Conservation (phyloP, 2,329 filamentous ascomycete species). For the Monosporascus sp. region DNA sequence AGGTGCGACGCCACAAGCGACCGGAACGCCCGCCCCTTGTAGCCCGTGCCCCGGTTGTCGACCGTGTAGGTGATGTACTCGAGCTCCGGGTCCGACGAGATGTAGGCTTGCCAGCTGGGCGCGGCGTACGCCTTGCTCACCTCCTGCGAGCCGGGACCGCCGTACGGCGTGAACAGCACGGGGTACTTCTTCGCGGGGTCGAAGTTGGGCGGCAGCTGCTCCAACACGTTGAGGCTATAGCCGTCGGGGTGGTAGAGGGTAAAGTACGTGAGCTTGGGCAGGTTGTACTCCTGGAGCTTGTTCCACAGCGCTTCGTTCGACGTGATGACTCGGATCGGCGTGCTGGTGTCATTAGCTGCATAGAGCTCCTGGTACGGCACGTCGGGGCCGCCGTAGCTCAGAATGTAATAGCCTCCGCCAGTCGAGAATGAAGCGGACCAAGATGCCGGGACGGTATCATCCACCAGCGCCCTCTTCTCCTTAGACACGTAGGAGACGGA, state of each 20-base stretch:
- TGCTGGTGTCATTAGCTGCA: conserved; percentile 44
- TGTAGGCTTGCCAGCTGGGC: conserved; percentile 56
- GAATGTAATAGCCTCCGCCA: conserved; percentile 58
- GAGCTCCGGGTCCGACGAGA: conserved; percentile 62
- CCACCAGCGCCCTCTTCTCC: conserved; percentile 54
- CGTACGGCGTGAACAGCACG: conserved; percentile 62
- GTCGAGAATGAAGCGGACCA: conserved; percentile 64
- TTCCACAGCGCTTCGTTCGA: conserved; percentile 53
- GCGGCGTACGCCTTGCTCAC: conserved; percentile 52
- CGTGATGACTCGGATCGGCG: conserved; percentile 52
- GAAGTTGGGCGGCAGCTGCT: conserved; percentile 61
- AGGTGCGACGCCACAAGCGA: conserved; percentile 53
- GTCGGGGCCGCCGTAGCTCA: conserved; percentile 60
- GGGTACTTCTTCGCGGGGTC: conserved; percentile 59
- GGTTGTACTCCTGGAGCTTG: conserved; percentile 52
- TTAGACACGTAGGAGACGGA: conserved; percentile 54
- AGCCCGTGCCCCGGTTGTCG: conserved; percentile 63
- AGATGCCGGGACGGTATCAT: conserved; percentile 51
- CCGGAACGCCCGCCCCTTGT: conserved; percentile 59
- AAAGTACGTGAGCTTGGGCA: conserved; percentile 60
- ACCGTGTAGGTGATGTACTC: conserved; percentile 64
- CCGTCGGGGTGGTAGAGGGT: conserved; percentile 58
- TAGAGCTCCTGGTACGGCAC: conserved; percentile 67
- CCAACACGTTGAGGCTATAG: conserved; percentile 58
- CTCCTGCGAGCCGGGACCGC: conserved; percentile 59